Evolutionary conservation across 208 protist genomes (phyloP).

Genomic region (Leishmania major): DNA sequence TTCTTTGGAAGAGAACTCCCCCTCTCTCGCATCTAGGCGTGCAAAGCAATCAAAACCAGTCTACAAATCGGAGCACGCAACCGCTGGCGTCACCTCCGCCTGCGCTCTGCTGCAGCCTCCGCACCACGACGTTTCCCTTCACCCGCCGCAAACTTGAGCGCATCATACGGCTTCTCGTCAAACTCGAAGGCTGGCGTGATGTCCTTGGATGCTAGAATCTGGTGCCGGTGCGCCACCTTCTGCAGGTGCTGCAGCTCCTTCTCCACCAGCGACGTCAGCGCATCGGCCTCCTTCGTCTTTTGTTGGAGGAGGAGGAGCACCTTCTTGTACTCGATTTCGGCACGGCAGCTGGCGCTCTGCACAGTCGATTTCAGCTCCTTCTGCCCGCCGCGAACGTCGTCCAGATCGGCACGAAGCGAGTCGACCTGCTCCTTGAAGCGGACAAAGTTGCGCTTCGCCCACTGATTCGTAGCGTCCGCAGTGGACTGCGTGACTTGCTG

Average conservation of each 20-base stretch:
- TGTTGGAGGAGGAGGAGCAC: conserved; percentile 60
- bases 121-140: neutral
- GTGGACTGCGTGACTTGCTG: conserved; percentile 32
- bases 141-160: conserved; percentile 25
- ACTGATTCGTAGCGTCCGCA: conserved; percentile 61
- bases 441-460: conserved; percentile 76
- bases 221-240: conserved; percentile 63
- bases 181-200: conserved; percentile 21
- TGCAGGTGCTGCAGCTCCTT: conserved; percentile 75
- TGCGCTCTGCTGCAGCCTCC: conserved; percentile 8
- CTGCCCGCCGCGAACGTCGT: conserved; percentile 42
- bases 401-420: conserved; percentile 34
- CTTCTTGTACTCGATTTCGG: conserved; percentile 71
- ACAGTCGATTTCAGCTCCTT: conserved; percentile 38
- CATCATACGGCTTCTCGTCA: conserved; percentile 23
- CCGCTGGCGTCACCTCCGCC: neutral
- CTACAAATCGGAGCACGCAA: neutral
- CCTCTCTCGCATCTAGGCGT: neutral
- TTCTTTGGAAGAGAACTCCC: neutral
- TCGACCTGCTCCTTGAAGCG: conserved; percentile 82
- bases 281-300: conserved; percentile 70
- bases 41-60: neutral
- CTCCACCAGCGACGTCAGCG: conserved; percentile 62
- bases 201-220: conserved; percentile 50
- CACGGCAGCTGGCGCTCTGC: conserved; percentile 51